Evolutionary conservation across 371 early-diverging fungal species (phyloP), one percentile per base, ranked within the genome.

Genomic region (Apophysomyces sp.): DNA sequence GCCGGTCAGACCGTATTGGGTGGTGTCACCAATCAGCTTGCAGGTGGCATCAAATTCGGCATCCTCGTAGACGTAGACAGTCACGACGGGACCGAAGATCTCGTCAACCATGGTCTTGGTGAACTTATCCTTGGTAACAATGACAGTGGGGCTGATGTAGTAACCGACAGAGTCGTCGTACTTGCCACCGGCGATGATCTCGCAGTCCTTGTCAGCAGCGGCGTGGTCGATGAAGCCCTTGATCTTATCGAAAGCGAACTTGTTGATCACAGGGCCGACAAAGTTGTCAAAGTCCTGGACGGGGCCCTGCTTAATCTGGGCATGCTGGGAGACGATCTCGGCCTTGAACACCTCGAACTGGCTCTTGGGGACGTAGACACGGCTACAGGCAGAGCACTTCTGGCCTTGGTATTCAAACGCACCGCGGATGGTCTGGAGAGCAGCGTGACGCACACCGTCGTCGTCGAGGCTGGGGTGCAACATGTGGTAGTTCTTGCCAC

Each of bases 401-500:
- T 98, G 98, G 39, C 99, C 83, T 83, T 90, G 93, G 89, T 91
- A 98, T 85, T 98, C 99, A 72, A 98, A 98, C 0, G 94, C 89
- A 28, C 89, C 87, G 61, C 99, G 91, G 69, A 98, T 88, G 51
- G 98, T 95, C 76, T 95, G 92, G 39, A 81, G 57, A 59, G 78
- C 81, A 37, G 81, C 81, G 15, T 78, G 78, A 34, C 60, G 71
- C 77, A 88, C 76, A 72, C 89, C 90, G 30, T 91, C 94, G 52
- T 80, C 68, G 52, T 76, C 78, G 12, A 72, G 78, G 63, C 73
- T 80, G 69, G 83, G 77, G 77, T 98, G 98, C 51, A 98, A 66
- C 64, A 98, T 79, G 69, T 98, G 99, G 87, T 94, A 96, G 87
- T 98, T 98, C 87, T 98, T 98, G 61, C 98, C 98, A 71, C 98